phyloP scores from a whole-genome alignment of 768 basidiomycete species.

The Lactifluus rugatus region DNA sequence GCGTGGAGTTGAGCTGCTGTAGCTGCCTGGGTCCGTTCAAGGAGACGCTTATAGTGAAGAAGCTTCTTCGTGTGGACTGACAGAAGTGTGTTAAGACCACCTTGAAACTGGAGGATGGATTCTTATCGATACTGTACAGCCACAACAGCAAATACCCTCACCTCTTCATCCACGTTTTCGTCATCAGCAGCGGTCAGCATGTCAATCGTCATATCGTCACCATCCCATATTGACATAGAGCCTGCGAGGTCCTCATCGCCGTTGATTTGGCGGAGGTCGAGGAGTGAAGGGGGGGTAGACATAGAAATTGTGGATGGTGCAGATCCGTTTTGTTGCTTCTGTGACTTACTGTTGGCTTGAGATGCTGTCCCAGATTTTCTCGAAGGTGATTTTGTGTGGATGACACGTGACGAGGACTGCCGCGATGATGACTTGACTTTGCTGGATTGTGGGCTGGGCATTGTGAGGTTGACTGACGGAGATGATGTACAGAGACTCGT shows the following conservation, averaged over 20 bases:
- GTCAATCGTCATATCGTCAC: constrained; percentile 56
- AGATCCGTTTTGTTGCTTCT: constrained; percentile 20
- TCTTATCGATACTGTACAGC: not conserved
- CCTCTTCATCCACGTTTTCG: constrained; percentile 65
- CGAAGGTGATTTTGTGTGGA: constrained; percentile 18
- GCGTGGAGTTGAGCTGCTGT: constrained; percentile 79
- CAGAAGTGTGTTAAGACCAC: constrained; percentile 33
- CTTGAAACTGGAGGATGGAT: constrained; percentile 32
- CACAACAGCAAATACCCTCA: constrained; percentile 21
- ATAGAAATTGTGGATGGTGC: constrained; percentile 7
- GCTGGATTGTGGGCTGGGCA: constrained; percentile 12
- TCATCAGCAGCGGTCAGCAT: constrained; percentile 53
- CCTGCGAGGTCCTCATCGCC: constrained; percentile 20
- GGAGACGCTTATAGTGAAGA: constrained; percentile 64
- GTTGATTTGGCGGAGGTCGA: constrained; percentile 24
- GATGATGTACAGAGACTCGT: constrained; percentile 19
- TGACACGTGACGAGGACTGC: constrained; percentile 19
- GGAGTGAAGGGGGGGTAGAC: constrained; percentile 5
- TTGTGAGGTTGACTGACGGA: constrained; percentile 12
- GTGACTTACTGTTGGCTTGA: constrained; percentile 21
- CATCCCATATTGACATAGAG: constrained; percentile 36
- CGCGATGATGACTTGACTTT: constrained; percentile 10
- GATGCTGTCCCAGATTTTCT: constrained; percentile 20
- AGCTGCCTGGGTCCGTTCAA: constrained; percentile 72
- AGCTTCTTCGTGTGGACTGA: constrained; percentile 45